Conservation (phyloP, 163 green algal species). For the Scenedesmus sp. region DNA sequence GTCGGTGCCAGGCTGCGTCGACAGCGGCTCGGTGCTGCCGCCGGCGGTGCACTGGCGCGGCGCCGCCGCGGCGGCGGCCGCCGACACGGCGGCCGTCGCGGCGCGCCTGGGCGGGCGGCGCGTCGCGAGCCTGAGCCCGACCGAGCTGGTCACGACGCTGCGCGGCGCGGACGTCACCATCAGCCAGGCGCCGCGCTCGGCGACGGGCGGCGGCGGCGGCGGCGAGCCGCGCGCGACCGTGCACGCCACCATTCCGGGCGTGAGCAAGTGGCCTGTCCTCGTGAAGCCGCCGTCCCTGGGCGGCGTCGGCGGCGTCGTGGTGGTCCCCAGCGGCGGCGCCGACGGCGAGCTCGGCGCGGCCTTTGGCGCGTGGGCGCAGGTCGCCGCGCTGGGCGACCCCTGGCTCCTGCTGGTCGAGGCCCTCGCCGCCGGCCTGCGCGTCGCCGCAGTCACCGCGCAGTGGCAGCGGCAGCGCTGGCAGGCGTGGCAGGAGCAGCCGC, state of each 20-base stretch:
- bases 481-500: background rate
- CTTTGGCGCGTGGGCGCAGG: background rate
- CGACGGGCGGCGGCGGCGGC: too few relatives aligned
- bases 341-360: background rate
- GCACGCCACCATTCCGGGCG: background rate
- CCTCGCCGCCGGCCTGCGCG: constrained; percentile 7
- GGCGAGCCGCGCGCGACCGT: too few relatives aligned
- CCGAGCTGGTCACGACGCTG: too few relatives aligned
- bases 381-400: background rate
- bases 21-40: background rate
- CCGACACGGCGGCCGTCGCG: background rate
- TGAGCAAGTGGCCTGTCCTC: background rate
- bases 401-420: constrained; percentile 39
- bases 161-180: too few relatives aligned
- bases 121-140: too few relatives aligned
- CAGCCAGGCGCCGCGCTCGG: too few relatives aligned
- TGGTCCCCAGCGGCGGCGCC: too few relatives aligned
- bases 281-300: background rate
- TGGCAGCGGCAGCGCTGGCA: constrained; percentile 7
- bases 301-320: too few relatives aligned
- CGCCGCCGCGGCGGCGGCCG: constrained; percentile 2
- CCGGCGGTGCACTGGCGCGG: constrained; percentile 16
- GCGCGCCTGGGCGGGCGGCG: too few relatives aligned
- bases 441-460: background rate
- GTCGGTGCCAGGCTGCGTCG: background rate